phyloP scores from a whole-genome alignment of 2,329 filamentous ascomycete species.

The Madurella mycetomatis region DNA sequence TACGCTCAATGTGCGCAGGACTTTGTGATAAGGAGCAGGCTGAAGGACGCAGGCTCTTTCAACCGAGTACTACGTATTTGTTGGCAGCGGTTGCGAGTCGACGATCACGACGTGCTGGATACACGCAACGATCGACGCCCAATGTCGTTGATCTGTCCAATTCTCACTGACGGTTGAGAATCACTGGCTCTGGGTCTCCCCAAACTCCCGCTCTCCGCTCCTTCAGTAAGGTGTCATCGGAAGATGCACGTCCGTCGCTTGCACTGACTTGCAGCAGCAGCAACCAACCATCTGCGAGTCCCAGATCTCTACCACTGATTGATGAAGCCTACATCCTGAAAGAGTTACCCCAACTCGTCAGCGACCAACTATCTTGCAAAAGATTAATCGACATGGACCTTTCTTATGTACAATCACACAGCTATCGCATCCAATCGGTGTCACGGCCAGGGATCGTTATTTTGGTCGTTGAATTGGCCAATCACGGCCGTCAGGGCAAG shows the following conservation, averaged over 20 bases:
- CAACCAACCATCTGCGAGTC: background rate
- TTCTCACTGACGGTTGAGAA: background rate
- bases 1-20: background rate
- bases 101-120: background rate
- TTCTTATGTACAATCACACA: no score
- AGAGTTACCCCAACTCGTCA: background rate
- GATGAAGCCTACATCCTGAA: background rate
- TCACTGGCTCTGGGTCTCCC: background rate
- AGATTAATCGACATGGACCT: background rate
- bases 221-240: background rate
- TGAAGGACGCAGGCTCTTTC: background rate
- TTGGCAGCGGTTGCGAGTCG: background rate
- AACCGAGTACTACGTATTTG: background rate
- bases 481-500: background rate
- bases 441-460: background rate
- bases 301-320: background rate
- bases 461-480: background rate
- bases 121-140: constrained; percentile 1
- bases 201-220: background rate
- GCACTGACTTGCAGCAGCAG: background rate
- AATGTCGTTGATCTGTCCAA: background rate
- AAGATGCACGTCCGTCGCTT: background rate
- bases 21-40: background rate
- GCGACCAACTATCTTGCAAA: background rate
- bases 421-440: no score